Percentiles rank a stretch among this genome's conserved stretches.
Conservation (phyloP, 1,139 yeast species). For the Taphrina wiesneri region DNA sequence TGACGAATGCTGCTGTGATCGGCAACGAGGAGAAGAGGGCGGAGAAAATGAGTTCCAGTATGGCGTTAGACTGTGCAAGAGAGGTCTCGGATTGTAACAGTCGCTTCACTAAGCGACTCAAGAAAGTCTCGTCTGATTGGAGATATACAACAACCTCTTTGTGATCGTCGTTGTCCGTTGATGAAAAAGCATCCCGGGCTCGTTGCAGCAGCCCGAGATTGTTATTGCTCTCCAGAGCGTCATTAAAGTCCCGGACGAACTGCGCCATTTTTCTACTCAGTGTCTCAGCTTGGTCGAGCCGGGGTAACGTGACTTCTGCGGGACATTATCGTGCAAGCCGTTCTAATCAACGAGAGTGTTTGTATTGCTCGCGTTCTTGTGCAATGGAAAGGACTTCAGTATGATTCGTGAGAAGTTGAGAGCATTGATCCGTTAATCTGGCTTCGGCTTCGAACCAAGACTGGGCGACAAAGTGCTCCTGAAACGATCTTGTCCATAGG, state of each 20-base stretch:
- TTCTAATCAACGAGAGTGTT: no score
- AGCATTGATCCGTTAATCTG: no score
- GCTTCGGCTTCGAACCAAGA: no score
- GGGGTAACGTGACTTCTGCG: no score
- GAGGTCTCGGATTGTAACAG: neutral
- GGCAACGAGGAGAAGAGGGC: conserved; percentile 18
- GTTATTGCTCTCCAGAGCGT: neutral
- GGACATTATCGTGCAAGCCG: no score
- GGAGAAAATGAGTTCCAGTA: conserved; percentile 20
- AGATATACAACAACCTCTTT: neutral
- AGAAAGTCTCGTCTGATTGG: neutral
- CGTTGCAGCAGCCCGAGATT: neutral
- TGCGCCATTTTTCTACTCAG: neutral
- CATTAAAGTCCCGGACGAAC: neutral
- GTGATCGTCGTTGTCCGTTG: neutral
- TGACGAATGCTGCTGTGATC: conserved; percentile 11
- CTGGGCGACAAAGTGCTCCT: no score
- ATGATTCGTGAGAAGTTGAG: no score
- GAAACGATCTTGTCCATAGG: no score
- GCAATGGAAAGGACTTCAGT: no score
- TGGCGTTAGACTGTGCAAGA: neutral
- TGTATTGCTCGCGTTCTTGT: no score
- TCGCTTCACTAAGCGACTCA: neutral
- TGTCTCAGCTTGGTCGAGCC: neutral
- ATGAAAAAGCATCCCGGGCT: conserved; percentile 9